Evolutionary conservation across 2,329 filamentous ascomycete genomes (phyloP), one percentile per base, ranked within the genome.

Genomic region (Xylaria sp.): DNA sequence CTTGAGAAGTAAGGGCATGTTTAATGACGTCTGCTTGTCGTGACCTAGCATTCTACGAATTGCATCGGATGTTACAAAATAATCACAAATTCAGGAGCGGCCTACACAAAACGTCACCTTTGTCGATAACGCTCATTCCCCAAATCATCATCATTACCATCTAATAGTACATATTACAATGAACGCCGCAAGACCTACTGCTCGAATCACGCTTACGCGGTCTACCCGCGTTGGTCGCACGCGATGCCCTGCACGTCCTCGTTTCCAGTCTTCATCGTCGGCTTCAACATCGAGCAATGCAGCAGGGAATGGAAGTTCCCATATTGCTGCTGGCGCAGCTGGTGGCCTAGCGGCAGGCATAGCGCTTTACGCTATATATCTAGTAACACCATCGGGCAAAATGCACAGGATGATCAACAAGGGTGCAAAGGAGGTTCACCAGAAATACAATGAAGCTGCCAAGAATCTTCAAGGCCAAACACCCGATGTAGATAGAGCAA

Each of bases 401-500:
- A 76, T 80, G 69, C 71, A 79, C 33, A 70, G 80, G 69, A 80
- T 79, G 54, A 74, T 85, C 71, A 84, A 85, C 76, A 82, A 82
- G 71, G 79, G 79, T 1, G 80, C 79, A 10, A 83, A 84, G 60
- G 83, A 89, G 60, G 86, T 89, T 2, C 85, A 89, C 75, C 79
- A 82, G 61, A 87, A 90, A 74, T 86, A 90, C 77, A 79, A 89
- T 44, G 81, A 83, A 7, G 85, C 89, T 1, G 85, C 86, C 38
- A 81, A 88, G 70, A 87, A 87, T 75, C 81, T 91, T 5, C 85
- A 89, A 70, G 79, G 89, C 62, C 83, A 84, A 51, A 87, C 90
- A 0, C 91, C 91, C 0, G 85, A 87, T 66, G 84, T 89, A 15
- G 90, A 91, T 69, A 85, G 92, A 77, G 90, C 90, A 1, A 81